Conservation (phyloP, 1,284 basidiomycete genomes). For the Athelia psychrophila region DNA sequence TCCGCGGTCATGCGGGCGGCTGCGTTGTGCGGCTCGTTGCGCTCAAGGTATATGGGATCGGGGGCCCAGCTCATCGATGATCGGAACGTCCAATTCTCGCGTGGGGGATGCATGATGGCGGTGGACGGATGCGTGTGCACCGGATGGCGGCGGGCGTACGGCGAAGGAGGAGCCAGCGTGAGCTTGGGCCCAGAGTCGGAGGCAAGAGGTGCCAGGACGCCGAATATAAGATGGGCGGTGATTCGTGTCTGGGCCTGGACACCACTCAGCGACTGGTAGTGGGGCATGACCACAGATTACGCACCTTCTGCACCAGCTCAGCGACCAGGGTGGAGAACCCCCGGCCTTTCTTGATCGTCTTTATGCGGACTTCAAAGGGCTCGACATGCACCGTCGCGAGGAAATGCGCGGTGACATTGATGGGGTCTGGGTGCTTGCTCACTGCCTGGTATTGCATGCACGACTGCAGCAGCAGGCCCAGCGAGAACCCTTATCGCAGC, state of each 20-base stretch:
- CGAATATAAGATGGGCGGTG: constrained; percentile 54
- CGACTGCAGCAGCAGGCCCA: constrained; percentile 52
- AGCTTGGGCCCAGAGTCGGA: constrained; percentile 2
- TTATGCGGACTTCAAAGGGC: constrained; percentile 45
- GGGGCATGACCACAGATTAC: constrained; percentile 9
- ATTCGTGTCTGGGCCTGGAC: constrained; percentile 43
- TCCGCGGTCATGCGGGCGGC: constrained; percentile 30
- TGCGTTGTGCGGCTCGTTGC: constrained; percentile 30
- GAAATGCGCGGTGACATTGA: constrained; percentile 60
- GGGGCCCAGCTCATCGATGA: constrained; percentile 32
- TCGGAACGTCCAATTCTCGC: constrained; percentile 30
- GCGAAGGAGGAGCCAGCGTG: constrained; percentile 18
- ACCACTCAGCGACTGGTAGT: neutral
- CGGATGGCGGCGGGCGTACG: constrained; percentile 55
- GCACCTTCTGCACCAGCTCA: constrained; percentile 53
- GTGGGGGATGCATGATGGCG: constrained; percentile 18
- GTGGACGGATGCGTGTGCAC: constrained; percentile 47
- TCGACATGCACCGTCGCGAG: constrained; percentile 38
- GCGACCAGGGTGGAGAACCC: constrained; percentile 53
- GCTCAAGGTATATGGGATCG: constrained; percentile 37
- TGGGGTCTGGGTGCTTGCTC: constrained; percentile 47
- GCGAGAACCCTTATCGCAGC: constrained; percentile 44
- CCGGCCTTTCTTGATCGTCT: constrained; percentile 42
- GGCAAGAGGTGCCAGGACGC: constrained; percentile 36
- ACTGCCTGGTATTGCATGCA: constrained; percentile 46